These are phyloP conservation scores for Citrus australasica DNA, from an alignment of 345 rosid genomes.

Conservation along the genomic window DNA sequence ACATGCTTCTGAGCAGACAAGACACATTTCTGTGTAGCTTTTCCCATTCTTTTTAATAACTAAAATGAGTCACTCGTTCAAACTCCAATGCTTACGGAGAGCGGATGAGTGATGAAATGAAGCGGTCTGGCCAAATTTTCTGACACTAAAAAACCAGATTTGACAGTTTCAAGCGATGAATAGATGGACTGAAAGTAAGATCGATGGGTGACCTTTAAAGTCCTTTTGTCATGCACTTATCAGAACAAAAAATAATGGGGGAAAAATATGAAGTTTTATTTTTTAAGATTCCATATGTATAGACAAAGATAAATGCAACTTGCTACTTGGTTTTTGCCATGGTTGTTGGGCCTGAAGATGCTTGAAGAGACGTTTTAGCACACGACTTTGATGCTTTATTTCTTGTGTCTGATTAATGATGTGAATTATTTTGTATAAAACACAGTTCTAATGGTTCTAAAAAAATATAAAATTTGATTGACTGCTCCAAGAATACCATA, in stretches of 20 bases:
- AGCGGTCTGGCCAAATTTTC: neutral
- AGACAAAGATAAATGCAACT: neutral
- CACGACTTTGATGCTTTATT: neutral
- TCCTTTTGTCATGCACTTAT: neutral
- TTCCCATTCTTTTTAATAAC: neutral
- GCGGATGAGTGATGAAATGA: neutral
- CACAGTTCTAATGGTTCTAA: neutral
- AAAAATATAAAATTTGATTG: neutral
- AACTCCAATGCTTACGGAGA: neutral
- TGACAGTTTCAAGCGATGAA: neutral
- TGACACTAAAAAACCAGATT: neutral
- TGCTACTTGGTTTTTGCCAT: neutral
- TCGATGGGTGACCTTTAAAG: neutral
- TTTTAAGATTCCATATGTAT: neutral
- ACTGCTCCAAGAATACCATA: neutral
- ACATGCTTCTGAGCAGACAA: neutral
- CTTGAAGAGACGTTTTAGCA: neutral
- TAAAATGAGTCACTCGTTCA: neutral
- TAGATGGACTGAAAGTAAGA: neutral
- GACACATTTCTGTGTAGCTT: neutral
- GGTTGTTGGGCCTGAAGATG: neutral
- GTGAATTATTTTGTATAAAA: neutral
- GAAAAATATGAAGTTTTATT: neutral
- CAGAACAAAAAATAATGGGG: neutral
- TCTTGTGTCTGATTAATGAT: neutral